phyloP scores from a whole-genome alignment of 2,329 filamentous ascomycete genomes.

The Apiospora rasikravindrae region DNA sequence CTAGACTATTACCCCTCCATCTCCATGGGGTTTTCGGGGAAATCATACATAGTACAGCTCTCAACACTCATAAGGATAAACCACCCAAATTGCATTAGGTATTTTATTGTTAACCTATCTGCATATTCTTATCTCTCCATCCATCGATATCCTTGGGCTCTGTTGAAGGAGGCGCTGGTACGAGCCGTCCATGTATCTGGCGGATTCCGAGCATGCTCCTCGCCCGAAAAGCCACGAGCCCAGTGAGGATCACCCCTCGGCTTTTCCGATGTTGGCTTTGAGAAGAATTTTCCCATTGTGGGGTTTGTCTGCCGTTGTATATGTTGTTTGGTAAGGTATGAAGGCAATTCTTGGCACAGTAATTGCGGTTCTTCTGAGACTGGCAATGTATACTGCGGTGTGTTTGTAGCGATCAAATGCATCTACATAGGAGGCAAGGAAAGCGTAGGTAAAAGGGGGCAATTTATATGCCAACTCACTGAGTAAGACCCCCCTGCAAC shows the following conservation, averaged over 20 bases:
- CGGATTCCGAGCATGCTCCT: not conserved
- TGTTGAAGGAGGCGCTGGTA: not conserved
- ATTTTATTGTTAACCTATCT: not conserved
- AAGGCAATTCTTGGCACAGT: not conserved
- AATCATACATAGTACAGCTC: not conserved
- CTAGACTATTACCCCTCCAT: not conserved
- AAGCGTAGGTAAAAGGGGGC: no score
- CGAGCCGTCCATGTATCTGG: not conserved
- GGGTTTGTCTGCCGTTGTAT: not conserved
- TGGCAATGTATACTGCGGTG: not conserved
- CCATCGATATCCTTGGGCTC: not conserved
- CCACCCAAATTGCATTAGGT: not conserved
- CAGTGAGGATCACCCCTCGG: not conserved
- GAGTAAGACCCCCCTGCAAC: not conserved
- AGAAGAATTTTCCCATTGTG: not conserved
- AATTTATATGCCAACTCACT: not conserved
- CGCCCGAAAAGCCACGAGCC: not conserved
- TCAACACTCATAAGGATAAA: not conserved
- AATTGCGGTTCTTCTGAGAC: not conserved
- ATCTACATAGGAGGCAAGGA: no score
- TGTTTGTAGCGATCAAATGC: not conserved
- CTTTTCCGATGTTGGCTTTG: not conserved
- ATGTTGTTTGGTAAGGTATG: not conserved
- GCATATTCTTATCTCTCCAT: not conserved
- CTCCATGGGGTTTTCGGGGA: not conserved